A percentile compares a stretch with the other conserved stretches of the same genome.
phyloP scores from a whole-genome alignment of 306 rosid genomes.

The Ormosia semicastrata region DNA sequence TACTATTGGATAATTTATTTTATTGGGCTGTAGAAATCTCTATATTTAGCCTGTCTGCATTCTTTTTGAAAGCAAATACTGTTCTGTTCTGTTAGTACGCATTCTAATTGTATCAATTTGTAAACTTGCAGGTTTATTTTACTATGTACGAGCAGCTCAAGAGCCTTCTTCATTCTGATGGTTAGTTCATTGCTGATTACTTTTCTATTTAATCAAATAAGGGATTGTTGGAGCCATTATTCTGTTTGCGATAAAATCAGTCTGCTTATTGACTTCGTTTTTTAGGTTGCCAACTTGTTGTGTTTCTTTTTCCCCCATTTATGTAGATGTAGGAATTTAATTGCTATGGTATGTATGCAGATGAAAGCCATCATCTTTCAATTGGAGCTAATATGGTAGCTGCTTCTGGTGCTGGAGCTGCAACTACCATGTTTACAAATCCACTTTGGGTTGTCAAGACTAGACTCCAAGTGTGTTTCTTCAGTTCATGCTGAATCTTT shows the following conservation, averaged over 20 bases:
- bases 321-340: constrained; percentile 5
- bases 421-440: constrained; percentile 75
- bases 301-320: background rate
- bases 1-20: background rate
- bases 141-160: constrained; percentile 72
- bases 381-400: constrained; percentile 83
- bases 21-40: background rate
- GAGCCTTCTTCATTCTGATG: constrained; percentile 52
- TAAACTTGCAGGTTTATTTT: constrained; percentile 64
- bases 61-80: constrained; percentile 7
- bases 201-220: background rate
- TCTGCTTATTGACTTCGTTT: background rate
- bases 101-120: constrained; percentile 15
- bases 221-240: background rate
- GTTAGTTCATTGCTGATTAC: constrained; percentile 43
- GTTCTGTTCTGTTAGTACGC: background rate
- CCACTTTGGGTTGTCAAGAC: constrained; percentile 98
- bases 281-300: constrained; percentile 18
- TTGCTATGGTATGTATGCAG: constrained; percentile 45
- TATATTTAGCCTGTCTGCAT: background rate
- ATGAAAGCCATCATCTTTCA: constrained; percentile 64
- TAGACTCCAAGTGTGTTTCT: constrained; percentile 72
- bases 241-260: background rate
- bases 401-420: constrained; percentile 94
- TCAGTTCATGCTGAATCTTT: constrained; percentile 15